Base-by-base conservation (phyloP, 108 stramenopile genomes). In the Discostella stelligeroides region DNA sequence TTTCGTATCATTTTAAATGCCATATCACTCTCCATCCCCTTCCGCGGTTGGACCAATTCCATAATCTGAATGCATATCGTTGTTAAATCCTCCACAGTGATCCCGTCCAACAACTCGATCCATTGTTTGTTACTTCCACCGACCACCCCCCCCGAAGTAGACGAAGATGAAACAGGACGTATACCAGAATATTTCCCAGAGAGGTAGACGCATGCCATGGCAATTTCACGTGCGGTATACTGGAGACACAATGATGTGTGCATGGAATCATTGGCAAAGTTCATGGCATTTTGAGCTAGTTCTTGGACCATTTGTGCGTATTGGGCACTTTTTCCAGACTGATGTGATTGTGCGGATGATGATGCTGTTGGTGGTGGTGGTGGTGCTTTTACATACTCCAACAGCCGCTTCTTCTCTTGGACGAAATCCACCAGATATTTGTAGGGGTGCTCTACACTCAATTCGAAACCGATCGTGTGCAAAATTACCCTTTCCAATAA, bases 381-480 rank as follows among this genome's bases (percentile, higher is more conserved):
- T 13, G 60, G 37, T 18, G 57, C 56, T 14, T 46, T 55, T 5
- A 57, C 51, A 67, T 88, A 90, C 46, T 84, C 79, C 46, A 93
- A 45, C 53, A 86, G 63, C 15, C 84, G 68, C 14, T 75, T 84
- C 20, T 76, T 76, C 40, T 77, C 73, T 38, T 85, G 80, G 38
- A 88, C 90, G 56, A 75, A 60, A 53, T 89, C 89, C 13, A 86
- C 86, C 21, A 91, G 77, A 50, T 84, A 86, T 74, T 89, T 90
- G 88, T 92, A 93, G 2, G 95, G 92, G 73, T 96, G 95, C 34
- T 85, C 79, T 45, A 93, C 82, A 46, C 80, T 85, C 53, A 96
- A 63, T 57, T 96, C 95, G 70, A 96, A 96, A 14, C 88, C 88
- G 55, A 96, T 90, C 7, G 95, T 96, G 60, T 92, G 89, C 24